Evolutionary conservation across 768 basidiomycete genomes (phyloP).

Genomic region (Lactifluus echinatus): DNA sequence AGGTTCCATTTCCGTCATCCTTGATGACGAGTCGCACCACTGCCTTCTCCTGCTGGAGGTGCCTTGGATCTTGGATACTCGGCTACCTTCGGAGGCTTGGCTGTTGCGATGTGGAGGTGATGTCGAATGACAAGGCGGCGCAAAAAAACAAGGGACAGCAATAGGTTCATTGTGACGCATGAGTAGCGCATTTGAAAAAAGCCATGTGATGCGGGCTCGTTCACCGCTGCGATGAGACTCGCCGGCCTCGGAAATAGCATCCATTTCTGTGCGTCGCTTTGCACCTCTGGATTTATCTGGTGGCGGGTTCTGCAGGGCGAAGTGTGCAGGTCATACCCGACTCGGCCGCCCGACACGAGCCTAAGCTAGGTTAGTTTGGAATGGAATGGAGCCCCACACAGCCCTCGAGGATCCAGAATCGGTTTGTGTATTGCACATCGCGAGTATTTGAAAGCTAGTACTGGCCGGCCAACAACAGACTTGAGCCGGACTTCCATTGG

Average conservation of each 20-base stretch:
- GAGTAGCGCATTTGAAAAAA: neutral
- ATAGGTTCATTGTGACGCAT: neutral
- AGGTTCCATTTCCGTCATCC: too few species aligned
- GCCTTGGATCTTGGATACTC: neutral
- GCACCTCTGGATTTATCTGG: neutral
- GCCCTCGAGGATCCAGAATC: neutral
- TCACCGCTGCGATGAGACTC: neutral
- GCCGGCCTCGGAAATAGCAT: neutral
- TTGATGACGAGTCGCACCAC: neutral
- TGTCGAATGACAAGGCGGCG: neutral
- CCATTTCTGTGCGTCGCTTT: neutral
- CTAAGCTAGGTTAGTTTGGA: neutral
- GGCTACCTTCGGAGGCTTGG: too few species aligned
- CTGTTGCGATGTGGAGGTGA: neutral
- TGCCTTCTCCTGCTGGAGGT: neutral
- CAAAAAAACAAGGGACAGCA: neutral
- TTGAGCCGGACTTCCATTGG: neutral
- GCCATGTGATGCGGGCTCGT: too few species aligned
- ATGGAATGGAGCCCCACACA: neutral
- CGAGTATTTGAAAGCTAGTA: neutral
- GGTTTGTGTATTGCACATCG: neutral
- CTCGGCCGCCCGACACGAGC: neutral
- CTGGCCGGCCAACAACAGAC: neutral
- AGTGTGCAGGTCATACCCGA: neutral
- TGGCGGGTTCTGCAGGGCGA: neutral